A percentile compares a stretch with the other conserved stretches of the same genome.
phyloP scores from a whole-genome alignment of 768 basidiomycete genomes.

The Cystobasidiopsis lactophilus region DNA sequence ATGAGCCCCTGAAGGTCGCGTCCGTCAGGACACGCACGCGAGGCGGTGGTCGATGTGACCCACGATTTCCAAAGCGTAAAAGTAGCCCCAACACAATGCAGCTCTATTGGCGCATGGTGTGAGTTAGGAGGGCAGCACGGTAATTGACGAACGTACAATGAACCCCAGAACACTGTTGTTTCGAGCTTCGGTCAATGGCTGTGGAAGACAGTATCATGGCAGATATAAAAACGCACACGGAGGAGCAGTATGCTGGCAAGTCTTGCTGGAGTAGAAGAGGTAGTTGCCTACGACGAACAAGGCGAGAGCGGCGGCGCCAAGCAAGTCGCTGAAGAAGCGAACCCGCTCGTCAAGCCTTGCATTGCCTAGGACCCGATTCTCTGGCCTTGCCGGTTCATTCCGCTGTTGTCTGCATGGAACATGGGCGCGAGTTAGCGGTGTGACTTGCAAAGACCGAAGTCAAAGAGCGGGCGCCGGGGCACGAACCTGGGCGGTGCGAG shows the following conservation, averaged over 20 bases:
- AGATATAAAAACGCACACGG: too few species aligned
- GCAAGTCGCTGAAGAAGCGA: not conserved
- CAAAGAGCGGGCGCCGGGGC: too few species aligned
- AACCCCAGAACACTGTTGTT: slow-evolving; percentile 10
- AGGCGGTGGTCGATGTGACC: not conserved
- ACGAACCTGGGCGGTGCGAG: slow-evolving; percentile 8
- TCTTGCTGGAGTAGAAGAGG: slow-evolving; percentile 1
- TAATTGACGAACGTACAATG: slow-evolving; percentile 7
- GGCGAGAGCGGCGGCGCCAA: slow-evolving; percentile 5
- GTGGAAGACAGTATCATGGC: not conserved
- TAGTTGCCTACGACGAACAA: slow-evolving; percentile 14
- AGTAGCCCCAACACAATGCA: slow-evolving; percentile 11
- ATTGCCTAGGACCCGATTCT: slow-evolving; percentile 8
- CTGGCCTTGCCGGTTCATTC: too few species aligned
- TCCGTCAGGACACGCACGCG: not conserved
- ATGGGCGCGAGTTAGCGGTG: not conserved
- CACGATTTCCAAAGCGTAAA: slow-evolving; percentile 13
- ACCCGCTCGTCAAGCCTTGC: slow-evolving; percentile 5
- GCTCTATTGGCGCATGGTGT: not conserved
- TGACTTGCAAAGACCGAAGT: not conserved
- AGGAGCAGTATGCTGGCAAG: not conserved
- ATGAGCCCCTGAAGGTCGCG: slow-evolving; percentile 11
- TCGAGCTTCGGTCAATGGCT: not conserved
- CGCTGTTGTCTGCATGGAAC: not conserved
- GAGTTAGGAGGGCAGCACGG: too few species aligned